phyloP scores from a whole-genome alignment of 2,329 filamentous ascomycete genomes.

The Neonectria neomacrospora region DNA sequence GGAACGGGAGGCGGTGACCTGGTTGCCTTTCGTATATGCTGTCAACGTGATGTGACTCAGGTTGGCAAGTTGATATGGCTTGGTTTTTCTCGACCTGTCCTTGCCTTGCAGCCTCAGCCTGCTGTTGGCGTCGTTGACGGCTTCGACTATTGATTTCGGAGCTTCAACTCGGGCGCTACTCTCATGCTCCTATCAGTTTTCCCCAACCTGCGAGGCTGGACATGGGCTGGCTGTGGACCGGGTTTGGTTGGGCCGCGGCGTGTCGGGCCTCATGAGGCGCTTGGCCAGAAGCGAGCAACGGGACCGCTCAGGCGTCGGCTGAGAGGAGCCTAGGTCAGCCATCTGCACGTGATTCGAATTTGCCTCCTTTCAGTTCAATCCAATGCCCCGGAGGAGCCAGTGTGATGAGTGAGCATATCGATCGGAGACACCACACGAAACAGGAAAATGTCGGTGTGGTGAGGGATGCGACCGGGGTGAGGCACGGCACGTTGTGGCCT shows the following conservation, averaged over 20 bases:
- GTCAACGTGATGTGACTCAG: slow-evolving; percentile 1
- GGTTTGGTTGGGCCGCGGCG: slow-evolving; percentile 29
- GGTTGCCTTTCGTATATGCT: slow-evolving; percentile 5
- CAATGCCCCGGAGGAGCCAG: slow-evolving; percentile 21
- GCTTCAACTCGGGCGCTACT: slow-evolving; percentile 3
- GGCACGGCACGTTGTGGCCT: slow-evolving; percentile 29
- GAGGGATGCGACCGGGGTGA: slow-evolving; percentile 27
- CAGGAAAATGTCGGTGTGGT: slow-evolving; percentile 43
- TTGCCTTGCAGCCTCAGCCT: not conserved
- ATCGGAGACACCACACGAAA: slow-evolving; percentile 33
- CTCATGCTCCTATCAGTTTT: slow-evolving; percentile 1
- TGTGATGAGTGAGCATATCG: slow-evolving; percentile 22
- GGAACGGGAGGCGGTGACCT: slow-evolving; percentile 12
- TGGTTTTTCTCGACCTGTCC: not conserved
- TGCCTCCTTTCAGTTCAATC: slow-evolving; percentile 30
- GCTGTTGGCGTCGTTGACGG: slow-evolving; percentile 4
- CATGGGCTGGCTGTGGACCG: slow-evolving; percentile 4
- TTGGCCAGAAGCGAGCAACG: slow-evolving; percentile 25
- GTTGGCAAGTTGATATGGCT: not conserved
- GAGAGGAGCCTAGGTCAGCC: slow-evolving; percentile 1
- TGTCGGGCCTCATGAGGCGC: slow-evolving; percentile 27
- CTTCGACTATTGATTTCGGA: slow-evolving; percentile 9
- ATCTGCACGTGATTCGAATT: slow-evolving; percentile 34
- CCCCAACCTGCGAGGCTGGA: slow-evolving; percentile 17
- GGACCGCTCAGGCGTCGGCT: slow-evolving; percentile 30